These are phyloP conservation scores for Rhizopus microsporus DNA, from an alignment of 371 early-diverging fungal genomes.

Conservation along the genomic window DNA sequence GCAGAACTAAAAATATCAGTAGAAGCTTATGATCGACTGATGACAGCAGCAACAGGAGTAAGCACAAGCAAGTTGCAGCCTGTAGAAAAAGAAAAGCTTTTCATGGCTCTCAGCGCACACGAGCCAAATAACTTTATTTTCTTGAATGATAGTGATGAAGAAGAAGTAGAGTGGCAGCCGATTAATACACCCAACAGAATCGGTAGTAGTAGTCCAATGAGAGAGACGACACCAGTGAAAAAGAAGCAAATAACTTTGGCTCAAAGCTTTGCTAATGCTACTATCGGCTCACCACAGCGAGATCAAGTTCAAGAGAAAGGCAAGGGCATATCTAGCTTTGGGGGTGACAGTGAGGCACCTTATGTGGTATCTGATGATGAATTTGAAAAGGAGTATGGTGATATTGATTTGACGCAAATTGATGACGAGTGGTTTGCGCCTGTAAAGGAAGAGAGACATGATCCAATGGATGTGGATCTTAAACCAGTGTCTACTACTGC, in stretches of 20 bases:
- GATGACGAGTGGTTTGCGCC: constrained; percentile 43
- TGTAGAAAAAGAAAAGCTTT: constrained; percentile 31
- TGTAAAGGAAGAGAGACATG: background rate
- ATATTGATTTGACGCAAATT: constrained; percentile 40
- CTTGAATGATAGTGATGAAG: constrained; percentile 46
- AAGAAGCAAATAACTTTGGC: constrained; percentile 30
- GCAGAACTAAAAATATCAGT: constrained; percentile 34
- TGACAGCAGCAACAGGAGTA: constrained; percentile 43
- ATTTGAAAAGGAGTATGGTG: constrained; percentile 24
- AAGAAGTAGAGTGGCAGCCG: constrained; percentile 39
- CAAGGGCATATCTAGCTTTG: constrained; percentile 15
- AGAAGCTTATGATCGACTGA: constrained; percentile 39
- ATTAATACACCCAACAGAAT: constrained; percentile 9
- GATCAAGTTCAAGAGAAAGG: constrained; percentile 1
- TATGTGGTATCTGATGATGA: constrained; percentile 28
- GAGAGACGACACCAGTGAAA: background rate
- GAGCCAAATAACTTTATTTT: constrained; percentile 43
- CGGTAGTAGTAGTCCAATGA: background rate
- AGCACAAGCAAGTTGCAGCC: constrained; percentile 28
- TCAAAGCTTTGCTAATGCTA: constrained; percentile 27
- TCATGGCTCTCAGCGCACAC: constrained; percentile 37
- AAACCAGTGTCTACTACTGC: background rate
- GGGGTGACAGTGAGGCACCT: constrained; percentile 9
- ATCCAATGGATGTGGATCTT: background rate
- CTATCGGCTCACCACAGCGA: constrained; percentile 7